These are phyloP conservation scores for Calocybe cyanea DNA, from an alignment of 768 basidiomycete genomes.

Conservation along the genomic window DNA sequence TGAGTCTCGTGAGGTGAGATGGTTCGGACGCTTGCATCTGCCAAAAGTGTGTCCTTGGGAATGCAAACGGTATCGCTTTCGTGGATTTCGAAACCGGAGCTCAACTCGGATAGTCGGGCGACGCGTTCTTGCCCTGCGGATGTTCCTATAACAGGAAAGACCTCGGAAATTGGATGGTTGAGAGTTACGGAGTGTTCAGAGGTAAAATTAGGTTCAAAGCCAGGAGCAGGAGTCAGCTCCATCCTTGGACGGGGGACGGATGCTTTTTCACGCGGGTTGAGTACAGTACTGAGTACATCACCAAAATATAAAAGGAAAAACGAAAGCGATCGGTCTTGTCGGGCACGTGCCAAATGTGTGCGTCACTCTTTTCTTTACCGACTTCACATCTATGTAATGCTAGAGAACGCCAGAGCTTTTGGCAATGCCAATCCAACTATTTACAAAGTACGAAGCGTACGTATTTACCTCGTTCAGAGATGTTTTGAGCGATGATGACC, in stretches of 20 bases:
- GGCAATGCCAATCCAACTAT: constrained; percentile 70
- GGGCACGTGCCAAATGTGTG: too few species aligned
- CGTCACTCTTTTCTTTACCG: too few species aligned
- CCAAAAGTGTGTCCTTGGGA: constrained; percentile 7
- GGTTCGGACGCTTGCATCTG: constrained; percentile 15
- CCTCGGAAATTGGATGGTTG: constrained; percentile 23
- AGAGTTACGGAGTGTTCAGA: constrained; percentile 24
- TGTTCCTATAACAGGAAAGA: constrained; percentile 25
- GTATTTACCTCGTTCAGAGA: constrained; percentile 48
- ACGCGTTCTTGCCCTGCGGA: constrained; percentile 28
- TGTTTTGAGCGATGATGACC: constrained; percentile 39
- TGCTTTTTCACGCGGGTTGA: too few species aligned
- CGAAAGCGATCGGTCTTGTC: too few species aligned
- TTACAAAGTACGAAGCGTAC: constrained; percentile 58
- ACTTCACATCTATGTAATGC: too few species aligned
- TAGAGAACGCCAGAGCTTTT: constrained; percentile 61
- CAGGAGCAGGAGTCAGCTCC: constrained; percentile 1
- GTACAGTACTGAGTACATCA: too few species aligned
- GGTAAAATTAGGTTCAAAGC: constrained; percentile 26
- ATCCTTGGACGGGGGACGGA: too few species aligned
- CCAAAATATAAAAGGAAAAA: too few species aligned
- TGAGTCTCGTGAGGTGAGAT: background rate
- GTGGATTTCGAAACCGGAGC: constrained; percentile 24
- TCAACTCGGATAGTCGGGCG: constrained; percentile 25
- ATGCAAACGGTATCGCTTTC: constrained; percentile 22